Base-by-base conservation (phyloP, 768 basidiomycete genomes). In the Multifurca ochricompacta region DNA sequence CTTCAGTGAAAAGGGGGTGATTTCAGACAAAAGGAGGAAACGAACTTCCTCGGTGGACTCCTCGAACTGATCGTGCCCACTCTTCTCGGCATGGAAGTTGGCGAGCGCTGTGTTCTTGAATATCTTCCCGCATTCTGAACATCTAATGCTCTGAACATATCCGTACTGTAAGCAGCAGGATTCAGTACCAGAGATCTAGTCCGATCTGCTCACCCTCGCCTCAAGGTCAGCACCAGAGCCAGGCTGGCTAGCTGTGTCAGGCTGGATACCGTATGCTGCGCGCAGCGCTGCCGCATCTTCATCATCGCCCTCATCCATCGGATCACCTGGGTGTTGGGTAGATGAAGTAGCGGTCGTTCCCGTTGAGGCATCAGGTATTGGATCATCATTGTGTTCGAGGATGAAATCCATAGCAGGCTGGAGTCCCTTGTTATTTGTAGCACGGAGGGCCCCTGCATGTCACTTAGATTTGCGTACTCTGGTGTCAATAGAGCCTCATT, bases 51-150 rank as follows among this genome's bases (percentile, higher is more conserved):
- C 93, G 0, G 83, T 89, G 1, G 88, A 92, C 65, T 97, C 95
- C 66, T 96, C 94, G 59, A 97, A 98, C 61, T 93, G 84, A 68
- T 91, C 85, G 66, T 99, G 95, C 0, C 95, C 95, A 61, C 83
- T 89, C 74, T 92, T 92, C 69, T 94, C 91, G 0, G 92, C 94
- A 63, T 96, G 94, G 68, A 82, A 95, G 61, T 90, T 89, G 13
- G 91, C 94, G 14, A 95, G 73, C 2, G 88, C 89, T 0, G 88
- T 85, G 62, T 90, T 92, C 64, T 74, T 73, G 75, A 96, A 96
- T 21, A 81, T 74, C 72, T 96, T 96, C 56, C 84, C 81, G 67
- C 93, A 95, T 63, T 86, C 68, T 6, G 81, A 77, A 65, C 90
- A 92, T 70, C 83, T 87, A 72, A 92, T 88, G 65, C 85, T 90